These are phyloP conservation scores for Bipolaris sorokiniana DNA, from an alignment of 2,329 filamentous ascomycete species.

Conservation along the genomic window DNA sequence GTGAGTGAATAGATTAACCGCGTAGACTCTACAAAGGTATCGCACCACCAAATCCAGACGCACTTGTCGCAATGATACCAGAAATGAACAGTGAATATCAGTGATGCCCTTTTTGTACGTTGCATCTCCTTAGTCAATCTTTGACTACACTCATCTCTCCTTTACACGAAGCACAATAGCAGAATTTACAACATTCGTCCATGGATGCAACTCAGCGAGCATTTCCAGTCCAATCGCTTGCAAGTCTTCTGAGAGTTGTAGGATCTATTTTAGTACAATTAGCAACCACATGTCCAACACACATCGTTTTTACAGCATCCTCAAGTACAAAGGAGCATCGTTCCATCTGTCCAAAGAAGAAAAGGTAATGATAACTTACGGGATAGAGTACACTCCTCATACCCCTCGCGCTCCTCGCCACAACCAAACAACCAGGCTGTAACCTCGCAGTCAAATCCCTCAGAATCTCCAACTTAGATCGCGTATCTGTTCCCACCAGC, in stretches of 20 bases:
- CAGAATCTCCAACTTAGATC: conserved; percentile 53
- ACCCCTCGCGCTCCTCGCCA: conserved; percentile 55
- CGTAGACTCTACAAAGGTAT: no score
- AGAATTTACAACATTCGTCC: conserved; percentile 59
- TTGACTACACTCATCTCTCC: not conserved
- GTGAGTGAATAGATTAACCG: no score
- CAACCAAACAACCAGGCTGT: conserved; percentile 53
- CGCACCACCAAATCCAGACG: no score
- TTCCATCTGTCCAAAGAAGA: not conserved
- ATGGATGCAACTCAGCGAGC: conserved; percentile 56
- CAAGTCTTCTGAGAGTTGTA: conserved; percentile 47
- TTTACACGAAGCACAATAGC: conserved; percentile 51
- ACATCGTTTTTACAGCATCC: not conserved
- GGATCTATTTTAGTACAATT: conserved; percentile 35
- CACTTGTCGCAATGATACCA: no score
- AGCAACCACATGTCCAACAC: not conserved
- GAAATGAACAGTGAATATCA: no score
- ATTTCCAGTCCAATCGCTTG: conserved; percentile 46
- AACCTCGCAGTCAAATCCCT: conserved; percentile 47
- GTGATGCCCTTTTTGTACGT: no score
- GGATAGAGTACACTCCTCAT: conserved; percentile 57
- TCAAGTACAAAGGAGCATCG: no score
- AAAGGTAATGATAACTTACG: conserved; percentile 37
- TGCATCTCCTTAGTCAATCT: no score
- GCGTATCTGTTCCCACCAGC: conserved; percentile 54